Conservation (phyloP, 2,329 filamentous ascomycete species). For the Paecilomyces sp. region DNA sequence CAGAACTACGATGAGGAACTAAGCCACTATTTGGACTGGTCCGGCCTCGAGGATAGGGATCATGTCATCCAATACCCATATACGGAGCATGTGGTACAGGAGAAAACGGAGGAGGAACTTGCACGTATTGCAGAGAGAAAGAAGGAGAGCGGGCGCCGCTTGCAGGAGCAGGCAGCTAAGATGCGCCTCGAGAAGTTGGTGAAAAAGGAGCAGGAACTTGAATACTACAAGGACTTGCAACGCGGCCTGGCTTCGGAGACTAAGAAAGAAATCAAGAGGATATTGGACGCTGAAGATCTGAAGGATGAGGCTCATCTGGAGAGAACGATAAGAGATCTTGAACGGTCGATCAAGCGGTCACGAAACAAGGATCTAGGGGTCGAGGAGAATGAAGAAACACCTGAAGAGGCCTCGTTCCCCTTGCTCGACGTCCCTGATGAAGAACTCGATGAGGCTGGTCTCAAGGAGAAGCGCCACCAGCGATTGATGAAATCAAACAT, state of each 20-base stretch:
- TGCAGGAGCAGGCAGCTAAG: slow-evolving; percentile 95
- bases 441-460: slow-evolving; percentile 78
- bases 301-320: slow-evolving; percentile 86
- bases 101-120: slow-evolving; percentile 93
- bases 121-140: slow-evolving; percentile 85
- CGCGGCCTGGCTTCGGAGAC: slow-evolving; percentile 63
- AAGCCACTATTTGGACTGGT: slow-evolving; percentile 76
- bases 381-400: slow-evolving; percentile 70
- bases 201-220: slow-evolving; percentile 89
- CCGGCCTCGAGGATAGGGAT: slow-evolving; percentile 81
- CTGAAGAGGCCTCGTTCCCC: slow-evolving; percentile 73
- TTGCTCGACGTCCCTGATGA: slow-evolving; percentile 86
- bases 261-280: slow-evolving; percentile 82
- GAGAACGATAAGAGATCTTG: slow-evolving; percentile 77
- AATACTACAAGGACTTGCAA: slow-evolving; percentile 86
- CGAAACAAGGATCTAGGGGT: slow-evolving; percentile 90
- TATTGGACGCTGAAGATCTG: slow-evolving; percentile 84
- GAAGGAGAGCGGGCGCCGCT: slow-evolving; percentile 81
- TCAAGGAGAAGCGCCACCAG: slow-evolving; percentile 92
- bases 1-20: slow-evolving; percentile 76
- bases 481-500: slow-evolving; percentile 89
- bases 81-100: slow-evolving; percentile 79
- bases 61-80: slow-evolving; percentile 87
- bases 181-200: slow-evolving; percentile 94
- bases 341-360: slow-evolving; percentile 81